Base-by-base conservation (phyloP, 305 asterid species). In the Fraxinus dipetala region DNA sequence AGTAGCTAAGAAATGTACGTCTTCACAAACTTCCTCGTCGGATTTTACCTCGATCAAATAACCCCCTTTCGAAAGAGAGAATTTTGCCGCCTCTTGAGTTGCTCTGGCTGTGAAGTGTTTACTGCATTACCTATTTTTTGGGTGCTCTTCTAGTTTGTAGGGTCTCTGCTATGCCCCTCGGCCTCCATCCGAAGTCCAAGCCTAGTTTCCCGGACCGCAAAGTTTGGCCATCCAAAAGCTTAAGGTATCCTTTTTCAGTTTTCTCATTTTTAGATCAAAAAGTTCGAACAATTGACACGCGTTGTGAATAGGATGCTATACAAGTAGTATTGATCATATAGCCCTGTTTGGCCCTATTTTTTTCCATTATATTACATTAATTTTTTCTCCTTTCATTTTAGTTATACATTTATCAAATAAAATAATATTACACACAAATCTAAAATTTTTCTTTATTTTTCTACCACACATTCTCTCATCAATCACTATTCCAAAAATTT, bases 1-100 rank as follows among this genome's bases (percentile, higher is more conserved):
- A n/a, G 90, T 91, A 78, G 94, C 97, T 4, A 79, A 76, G 70
- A 89, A 90, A 83, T 81, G 89, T 8, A 86, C 91, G 9, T 87
- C 88, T 6, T 36, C 79, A 87, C 87, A 90, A 65, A 83, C 95
- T 45, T 89, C 89, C 86, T 91, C 94, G 80, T 89, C 87, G 1
- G 92, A 77, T 22, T 83, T 83, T 6, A 92, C 94, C 82, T 94
- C 97, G 0, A 94, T 89, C 1, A 6, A 7, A 6, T 91, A 22
- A 0, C 1, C 90, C 92, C 65, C 13, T 75, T 14, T 14, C 86
- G 73, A 81, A 90, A 87, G 32, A 22, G 48, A 3, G 26, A 70
- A 30, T 70, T 70, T 70, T 31, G 75, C 45, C 45, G 43, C 43
- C 75, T 70, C 38, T 31, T 78, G 76, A 70, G 80, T 26, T 14